Conservation (phyloP, 2,329 filamentous ascomycete genomes). For the Ophiostoma sp. region DNA sequence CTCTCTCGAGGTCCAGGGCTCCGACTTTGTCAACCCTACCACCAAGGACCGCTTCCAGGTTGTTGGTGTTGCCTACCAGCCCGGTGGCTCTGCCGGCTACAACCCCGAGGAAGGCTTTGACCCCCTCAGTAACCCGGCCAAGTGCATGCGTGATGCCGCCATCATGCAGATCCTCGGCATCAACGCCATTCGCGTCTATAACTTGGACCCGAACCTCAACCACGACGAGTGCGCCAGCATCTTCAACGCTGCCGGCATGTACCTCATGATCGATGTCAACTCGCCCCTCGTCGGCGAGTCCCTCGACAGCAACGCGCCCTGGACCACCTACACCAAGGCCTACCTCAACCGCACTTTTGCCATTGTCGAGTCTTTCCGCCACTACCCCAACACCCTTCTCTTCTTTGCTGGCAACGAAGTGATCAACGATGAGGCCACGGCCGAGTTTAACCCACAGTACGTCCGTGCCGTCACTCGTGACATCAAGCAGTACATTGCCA, state of each 20-base stretch:
- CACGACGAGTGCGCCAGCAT: slow-evolving; percentile 63
- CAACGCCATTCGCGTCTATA: slow-evolving; percentile 66
- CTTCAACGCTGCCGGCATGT: slow-evolving; percentile 64
- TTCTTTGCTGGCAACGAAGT: slow-evolving; percentile 80
- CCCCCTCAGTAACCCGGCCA: slow-evolving; percentile 53
- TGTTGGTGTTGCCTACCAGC: slow-evolving; percentile 64
- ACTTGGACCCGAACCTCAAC: slow-evolving; percentile 60
- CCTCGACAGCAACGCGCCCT: slow-evolving; percentile 51
- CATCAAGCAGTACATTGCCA: slow-evolving; percentile 74
- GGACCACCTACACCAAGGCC: slow-evolving; percentile 50
- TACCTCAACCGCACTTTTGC: slow-evolving; percentile 64
- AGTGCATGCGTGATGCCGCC: slow-evolving; percentile 60
- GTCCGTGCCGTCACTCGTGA: slow-evolving; percentile 70
- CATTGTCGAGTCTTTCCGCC: slow-evolving; percentile 61
- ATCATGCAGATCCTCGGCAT: slow-evolving; percentile 60
- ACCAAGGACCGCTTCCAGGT: slow-evolving; percentile 60
- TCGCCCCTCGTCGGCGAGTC: slow-evolving; percentile 56
- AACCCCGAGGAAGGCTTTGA: slow-evolving; percentile 51
- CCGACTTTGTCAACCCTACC: slow-evolving; percentile 55
- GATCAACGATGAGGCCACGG: slow-evolving; percentile 60
- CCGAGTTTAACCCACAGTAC: slow-evolving; percentile 61
- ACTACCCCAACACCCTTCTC: slow-evolving; percentile 61
- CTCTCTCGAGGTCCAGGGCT: slow-evolving; percentile 52
- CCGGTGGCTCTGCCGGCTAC: slow-evolving; percentile 60
- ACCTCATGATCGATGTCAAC: slow-evolving; percentile 65